Base-by-base conservation (phyloP, 306 rosid species). In the Mimosa pudica region DNA sequence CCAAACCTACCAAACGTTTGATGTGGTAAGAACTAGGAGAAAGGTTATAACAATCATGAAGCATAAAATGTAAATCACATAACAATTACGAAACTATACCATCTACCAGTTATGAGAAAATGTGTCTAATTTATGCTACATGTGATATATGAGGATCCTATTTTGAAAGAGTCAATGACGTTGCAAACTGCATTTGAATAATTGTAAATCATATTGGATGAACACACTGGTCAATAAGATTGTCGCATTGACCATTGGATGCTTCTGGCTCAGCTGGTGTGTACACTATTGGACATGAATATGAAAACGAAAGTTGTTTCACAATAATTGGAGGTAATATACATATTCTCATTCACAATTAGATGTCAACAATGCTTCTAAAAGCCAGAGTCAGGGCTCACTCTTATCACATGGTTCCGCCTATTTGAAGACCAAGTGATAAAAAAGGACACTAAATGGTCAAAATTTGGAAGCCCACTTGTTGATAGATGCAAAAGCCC, bases 331-430 rank as follows among this genome's bases (percentile, higher is more conserved):
- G 45, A 36, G 46, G 52, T 13, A 49, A 54, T 24, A 62, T 66
- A 71, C 46, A 58, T 60, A 17, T 48, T 49, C 77, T 51, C 8
- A 63, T 48, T 41, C 77, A 52, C 12, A 62, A 61, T 13, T 61
- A 77, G 7, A 75, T 75, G 41, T 67, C 58, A 49, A 38, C 17
- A 63, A 63, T 33, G 33, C 24, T 76, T 77, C 54, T 52, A 8
- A n/a, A 72, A 33, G 24, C 41, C 65, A 46, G 32, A 35, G 30
- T 24, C 71, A 38, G 41, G 45, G 54, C 44, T 68, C 77, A 30
- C 47, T 35, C 17, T 9, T 14, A 20, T 75, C 52, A 33, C 24
- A 64, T 35, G 47, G 64, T 70, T 71, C 76, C 36, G 48, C 52
- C 42, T 13, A 7, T 32, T 13, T 9, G 32, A 60, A 76, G 52